Evolutionary conservation across 176 grass and related monocot species (phyloP).

Genomic region (Hsuehochloa calcarea): DNA sequence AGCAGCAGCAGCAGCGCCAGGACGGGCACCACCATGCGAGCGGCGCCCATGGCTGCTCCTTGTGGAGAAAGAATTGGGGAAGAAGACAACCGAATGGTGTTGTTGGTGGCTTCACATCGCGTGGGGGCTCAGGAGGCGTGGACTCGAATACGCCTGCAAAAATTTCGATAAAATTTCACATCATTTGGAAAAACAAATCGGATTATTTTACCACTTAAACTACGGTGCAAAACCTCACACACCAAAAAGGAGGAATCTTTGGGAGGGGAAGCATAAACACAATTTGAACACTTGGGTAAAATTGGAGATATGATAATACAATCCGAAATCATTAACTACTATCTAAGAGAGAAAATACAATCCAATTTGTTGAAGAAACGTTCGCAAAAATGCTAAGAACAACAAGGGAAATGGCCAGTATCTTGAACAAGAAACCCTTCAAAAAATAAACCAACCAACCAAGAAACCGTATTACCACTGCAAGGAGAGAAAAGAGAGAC

Average conservation of each 20-base stretch:
- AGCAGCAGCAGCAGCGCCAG: background rate
- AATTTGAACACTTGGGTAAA: background rate
- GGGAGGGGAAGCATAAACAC: background rate
- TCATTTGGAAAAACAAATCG: background rate
- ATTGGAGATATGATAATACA: too few species aligned
- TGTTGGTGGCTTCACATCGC: background rate
- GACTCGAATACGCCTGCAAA: background rate
- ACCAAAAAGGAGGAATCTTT: background rate
- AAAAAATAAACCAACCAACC: background rate
- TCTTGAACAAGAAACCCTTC: background rate
- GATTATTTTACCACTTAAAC: too few species aligned
- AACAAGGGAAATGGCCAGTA: background rate
- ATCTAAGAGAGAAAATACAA: too few species aligned
- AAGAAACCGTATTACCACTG: background rate
- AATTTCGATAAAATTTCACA: too few species aligned
- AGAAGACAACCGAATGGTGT: background rate
- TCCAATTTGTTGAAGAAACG: background rate
- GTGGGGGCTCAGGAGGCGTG: background rate
- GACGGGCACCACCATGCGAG: background rate
- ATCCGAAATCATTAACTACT: too few species aligned
- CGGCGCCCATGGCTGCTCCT: conserved; percentile 21
- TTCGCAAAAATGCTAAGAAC: background rate
- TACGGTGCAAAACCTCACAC: background rate
- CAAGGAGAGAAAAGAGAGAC: background rate
- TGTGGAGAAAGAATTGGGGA: background rate